Conservation (phyloP, 1,284 basidiomycete genomes). For the Kwoniella shivajii region DNA sequence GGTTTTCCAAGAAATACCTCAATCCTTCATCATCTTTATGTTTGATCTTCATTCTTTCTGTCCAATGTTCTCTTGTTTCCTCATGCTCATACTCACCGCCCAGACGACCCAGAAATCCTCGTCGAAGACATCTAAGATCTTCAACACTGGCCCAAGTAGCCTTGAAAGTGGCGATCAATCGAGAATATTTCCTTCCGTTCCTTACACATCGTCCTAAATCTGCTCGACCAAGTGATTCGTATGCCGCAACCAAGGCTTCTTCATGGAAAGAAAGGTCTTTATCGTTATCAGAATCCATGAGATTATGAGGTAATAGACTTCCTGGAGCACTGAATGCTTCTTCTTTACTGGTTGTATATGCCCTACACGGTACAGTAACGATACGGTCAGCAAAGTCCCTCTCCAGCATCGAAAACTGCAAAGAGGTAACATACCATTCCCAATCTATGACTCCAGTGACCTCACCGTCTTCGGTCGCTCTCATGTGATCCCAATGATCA, state of each 20-base stretch:
- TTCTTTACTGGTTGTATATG: constrained; percentile 10
- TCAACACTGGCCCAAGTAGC: neutral
- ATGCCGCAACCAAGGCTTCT: constrained; percentile 6
- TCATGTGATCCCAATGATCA: constrained; percentile 1
- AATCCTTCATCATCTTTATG: neutral
- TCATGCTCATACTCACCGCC: neutral
- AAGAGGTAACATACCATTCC: constrained; percentile 15
- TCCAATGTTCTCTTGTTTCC: neutral
- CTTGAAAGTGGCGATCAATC: neutral
- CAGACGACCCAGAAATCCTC: neutral
- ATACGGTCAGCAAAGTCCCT: neutral
- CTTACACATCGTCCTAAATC: constrained; percentile 21
- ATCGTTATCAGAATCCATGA: neutral
- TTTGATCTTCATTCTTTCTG: neutral
- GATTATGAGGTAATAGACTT: neutral
- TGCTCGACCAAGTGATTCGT: constrained; percentile 9
- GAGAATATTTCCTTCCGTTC: constrained; percentile 7
- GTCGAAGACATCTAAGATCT: neutral
- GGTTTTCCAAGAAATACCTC: neutral
- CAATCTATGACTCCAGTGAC: constrained; percentile 17
- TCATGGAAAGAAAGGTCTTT: constrained; percentile 3
- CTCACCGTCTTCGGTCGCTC: neutral
- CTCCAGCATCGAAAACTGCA: neutral
- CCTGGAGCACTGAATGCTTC: constrained; percentile 15
- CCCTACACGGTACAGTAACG: neutral